Evolutionary conservation across 139 green algal species (phyloP), one percentile per base, ranked within the genome.

Genomic region (Tetratostichococcus sp.): DNA sequence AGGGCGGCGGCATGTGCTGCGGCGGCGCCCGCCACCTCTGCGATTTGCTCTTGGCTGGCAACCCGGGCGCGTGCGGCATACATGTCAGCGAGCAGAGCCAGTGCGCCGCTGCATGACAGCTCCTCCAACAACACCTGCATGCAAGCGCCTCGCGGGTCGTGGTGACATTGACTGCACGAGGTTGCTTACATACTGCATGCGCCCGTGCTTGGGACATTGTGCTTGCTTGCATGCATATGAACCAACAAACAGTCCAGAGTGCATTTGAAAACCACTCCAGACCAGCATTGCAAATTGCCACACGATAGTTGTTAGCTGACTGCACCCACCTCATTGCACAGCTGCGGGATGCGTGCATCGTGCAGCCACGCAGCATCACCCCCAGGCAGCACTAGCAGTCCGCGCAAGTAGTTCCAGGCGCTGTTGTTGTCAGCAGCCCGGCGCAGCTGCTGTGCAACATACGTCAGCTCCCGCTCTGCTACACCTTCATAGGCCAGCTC

Each of bases 331-430:
- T 62, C 11, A 17, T 17, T n/a, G 50, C 50, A 62, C 50, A 62
- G 50, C 50, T 26, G 50, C 50, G 50, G 50, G 17, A 62, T 8
- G 14, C 50, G 50, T 8, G 22, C 50, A 17, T 62, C 50, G 26
- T 62, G 19, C 50, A 26, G 11, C 50, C 50, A 62, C 11, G 50
- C 50, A 62, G 22, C 50, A 17, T 2, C 50, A 62, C 17, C 50
- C 11, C 17, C 50, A 8, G 50, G 17, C 5, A 68, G 8, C 5
- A 39, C 34, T 8, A 31, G 21, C 39, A 94, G 77, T 11, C 87
- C 77, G 21, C 77, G 79, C 42, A 95, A 77, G 80, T 92, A 93
- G 67, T 81, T 86, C 91, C 91, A 97, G 19, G 80, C 75, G 35
- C 72, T 81, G 73, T 93, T 86, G 73, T 92, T 94, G 77, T 90